A percentile compares a stretch with the other conserved stretches of the same genome.
Conservation (phyloP, 176 grass and related monocot genomes). For the Oryza coarctata region DNA sequence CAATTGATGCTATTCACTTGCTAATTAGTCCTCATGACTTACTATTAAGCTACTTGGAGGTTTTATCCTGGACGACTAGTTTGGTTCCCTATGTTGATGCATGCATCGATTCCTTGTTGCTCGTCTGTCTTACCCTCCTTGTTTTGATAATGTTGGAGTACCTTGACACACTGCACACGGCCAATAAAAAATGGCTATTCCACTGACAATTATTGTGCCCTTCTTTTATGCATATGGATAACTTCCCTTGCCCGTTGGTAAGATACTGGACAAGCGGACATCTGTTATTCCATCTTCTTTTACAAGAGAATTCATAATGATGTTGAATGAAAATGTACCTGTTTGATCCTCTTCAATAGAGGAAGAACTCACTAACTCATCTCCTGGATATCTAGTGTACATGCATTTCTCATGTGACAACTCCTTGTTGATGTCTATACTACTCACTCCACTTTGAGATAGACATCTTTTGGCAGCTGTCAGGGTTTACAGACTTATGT, state of each 20-base stretch:
- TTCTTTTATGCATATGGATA: neutral
- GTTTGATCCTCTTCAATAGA: conserved; percentile 25
- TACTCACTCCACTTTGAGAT: neutral
- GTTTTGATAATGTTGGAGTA: neutral
- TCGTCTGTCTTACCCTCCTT: neutral
- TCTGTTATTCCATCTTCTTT: neutral
- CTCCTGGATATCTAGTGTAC: neutral
- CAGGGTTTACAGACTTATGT: neutral
- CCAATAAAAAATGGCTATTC: neutral
- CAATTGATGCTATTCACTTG: conserved; percentile 15
- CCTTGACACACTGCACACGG: neutral
- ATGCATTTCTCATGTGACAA: neutral
- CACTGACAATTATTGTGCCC: neutral
- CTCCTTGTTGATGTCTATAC: neutral
- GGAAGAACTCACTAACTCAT: neutral
- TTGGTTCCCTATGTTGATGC: conserved; percentile 6
- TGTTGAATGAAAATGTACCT: neutral
- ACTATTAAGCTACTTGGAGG: neutral
- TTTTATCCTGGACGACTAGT: conserved; percentile 17
- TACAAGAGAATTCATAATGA: neutral
- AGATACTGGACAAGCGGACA: neutral
- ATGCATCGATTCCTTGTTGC: neutral
- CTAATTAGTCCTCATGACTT: conserved; percentile 1
- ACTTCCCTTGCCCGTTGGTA: neutral
- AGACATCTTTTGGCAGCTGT: neutral